Evolutionary conservation across 2,329 filamentous ascomycete genomes (phyloP).

Genomic region (Fusarium sp.): DNA sequence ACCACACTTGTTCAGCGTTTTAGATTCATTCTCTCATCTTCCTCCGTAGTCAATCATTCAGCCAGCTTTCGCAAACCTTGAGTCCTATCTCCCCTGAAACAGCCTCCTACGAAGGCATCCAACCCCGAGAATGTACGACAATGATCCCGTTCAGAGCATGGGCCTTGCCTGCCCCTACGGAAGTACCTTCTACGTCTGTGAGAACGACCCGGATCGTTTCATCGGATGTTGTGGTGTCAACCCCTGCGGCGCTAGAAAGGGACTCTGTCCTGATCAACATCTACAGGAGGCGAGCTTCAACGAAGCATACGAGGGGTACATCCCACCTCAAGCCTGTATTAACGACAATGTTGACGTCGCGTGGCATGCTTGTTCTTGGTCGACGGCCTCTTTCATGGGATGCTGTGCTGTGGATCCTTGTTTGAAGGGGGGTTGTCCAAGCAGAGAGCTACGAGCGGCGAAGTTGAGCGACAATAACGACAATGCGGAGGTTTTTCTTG

Average conservation of each 20-base stretch:
- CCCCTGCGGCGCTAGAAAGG: conserved; percentile 48
- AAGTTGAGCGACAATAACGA: conserved; percentile 25
- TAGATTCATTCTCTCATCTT: fast-evolving
- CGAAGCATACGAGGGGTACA: conserved; percentile 37
- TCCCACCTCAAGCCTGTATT: conserved; percentile 52
- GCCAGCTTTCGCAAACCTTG: background rate
- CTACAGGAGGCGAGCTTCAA: conserved; percentile 50
- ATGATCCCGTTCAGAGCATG: conserved; percentile 28
- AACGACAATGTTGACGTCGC: conserved; percentile 27
- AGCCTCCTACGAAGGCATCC: background rate
- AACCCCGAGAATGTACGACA: conserved; percentile 19
- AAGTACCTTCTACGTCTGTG: conserved; percentile 55
- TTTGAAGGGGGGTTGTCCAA: conserved; percentile 17
- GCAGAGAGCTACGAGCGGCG: conserved; percentile 28
- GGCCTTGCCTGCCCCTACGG: conserved; percentile 51
- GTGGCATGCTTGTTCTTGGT: conserved; percentile 53
- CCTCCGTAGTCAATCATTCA: fast-evolving
- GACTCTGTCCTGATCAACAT: conserved; percentile 33
- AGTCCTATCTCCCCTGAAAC: background rate
- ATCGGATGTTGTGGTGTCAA: conserved; percentile 56
- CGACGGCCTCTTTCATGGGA: conserved; percentile 53
- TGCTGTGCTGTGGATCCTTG: conserved; percentile 52
- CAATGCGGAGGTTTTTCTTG: background rate
- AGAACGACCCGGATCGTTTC: conserved; percentile 50
- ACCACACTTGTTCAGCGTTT: fast-evolving